phyloP scores from a whole-genome alignment of 495 filamentous ascomycete species.

The Penicillium ucsense region DNA sequence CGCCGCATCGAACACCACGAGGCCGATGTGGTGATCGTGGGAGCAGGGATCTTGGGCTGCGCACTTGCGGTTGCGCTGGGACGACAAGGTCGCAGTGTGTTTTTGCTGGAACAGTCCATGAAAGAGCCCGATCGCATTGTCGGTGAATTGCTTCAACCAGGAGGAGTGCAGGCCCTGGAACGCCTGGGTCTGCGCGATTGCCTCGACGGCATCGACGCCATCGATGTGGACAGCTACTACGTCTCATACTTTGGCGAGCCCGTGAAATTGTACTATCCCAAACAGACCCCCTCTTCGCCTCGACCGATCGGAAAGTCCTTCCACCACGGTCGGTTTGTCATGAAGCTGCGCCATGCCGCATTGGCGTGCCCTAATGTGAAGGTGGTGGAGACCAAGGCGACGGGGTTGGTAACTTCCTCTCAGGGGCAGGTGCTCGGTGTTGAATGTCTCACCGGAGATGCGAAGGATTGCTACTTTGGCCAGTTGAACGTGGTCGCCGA shows the following conservation, averaged over 20 bases:
- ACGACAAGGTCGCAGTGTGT: constrained; percentile 80
- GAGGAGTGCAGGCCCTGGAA: constrained; percentile 72
- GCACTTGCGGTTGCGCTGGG: constrained; percentile 78
- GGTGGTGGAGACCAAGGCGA: constrained; percentile 63
- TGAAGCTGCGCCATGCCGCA: constrained; percentile 60
- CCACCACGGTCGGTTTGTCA: constrained; percentile 79
- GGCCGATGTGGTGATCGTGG: constrained; percentile 78
- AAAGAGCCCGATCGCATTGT: constrained; percentile 96
- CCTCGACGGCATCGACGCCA: constrained; percentile 81
- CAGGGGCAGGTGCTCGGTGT: constrained; percentile 62
- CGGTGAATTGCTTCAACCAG: constrained; percentile 89
- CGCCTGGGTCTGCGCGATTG: constrained; percentile 72
- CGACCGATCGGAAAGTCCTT: constrained; percentile 60
- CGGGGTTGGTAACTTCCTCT: constrained; percentile 48
- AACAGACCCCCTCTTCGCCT: constrained; percentile 18
- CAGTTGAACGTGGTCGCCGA: constrained; percentile 82
- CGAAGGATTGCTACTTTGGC: constrained; percentile 72
- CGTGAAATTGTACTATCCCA: constrained; percentile 69
- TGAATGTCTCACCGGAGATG: constrained; percentile 47
- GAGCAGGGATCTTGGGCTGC: constrained; percentile 83
- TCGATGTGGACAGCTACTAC: constrained; percentile 75
- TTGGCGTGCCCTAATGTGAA: constrained; percentile 58
- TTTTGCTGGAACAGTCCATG: constrained; percentile 80
- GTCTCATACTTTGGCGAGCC: constrained; percentile 71
- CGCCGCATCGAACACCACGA: constrained; percentile 44